Conservation (phyloP, 2,329 filamentous ascomycete species). For the Pseudocercospora eumusae region DNA sequence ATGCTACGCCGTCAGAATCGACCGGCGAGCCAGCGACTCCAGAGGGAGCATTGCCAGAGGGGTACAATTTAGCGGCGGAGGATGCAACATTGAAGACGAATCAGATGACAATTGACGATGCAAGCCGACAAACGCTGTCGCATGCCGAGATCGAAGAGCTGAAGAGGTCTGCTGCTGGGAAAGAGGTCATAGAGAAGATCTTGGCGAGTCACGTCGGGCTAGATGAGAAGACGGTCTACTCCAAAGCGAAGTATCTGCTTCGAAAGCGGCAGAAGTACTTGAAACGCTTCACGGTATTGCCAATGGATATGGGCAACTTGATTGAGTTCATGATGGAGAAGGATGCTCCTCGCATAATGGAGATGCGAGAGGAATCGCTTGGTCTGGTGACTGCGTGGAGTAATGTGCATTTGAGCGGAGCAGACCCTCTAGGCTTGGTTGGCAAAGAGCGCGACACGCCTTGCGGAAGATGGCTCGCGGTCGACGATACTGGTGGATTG, state of each 20-base stretch:
- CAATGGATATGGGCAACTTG: conserved; percentile 75
- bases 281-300: conserved; percentile 79
- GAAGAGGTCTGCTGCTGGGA: conserved; percentile 71
- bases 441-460: neutral
- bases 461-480: conserved; percentile 70
- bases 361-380: conserved; percentile 80
- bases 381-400: conserved; percentile 84
- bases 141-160: conserved; percentile 70
- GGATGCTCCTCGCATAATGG: conserved; percentile 77
- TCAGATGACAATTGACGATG: conserved; percentile 63
- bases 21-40: conserved; percentile 36
- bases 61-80: conserved; percentile 51
- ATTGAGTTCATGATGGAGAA: conserved; percentile 77
- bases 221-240: conserved; percentile 92
- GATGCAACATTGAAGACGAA: conserved; percentile 62
- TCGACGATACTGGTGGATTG: conserved; percentile 84
- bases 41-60: conserved; percentile 32
- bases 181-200: conserved; percentile 89
- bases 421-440: conserved; percentile 39
- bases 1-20: conserved; percentile 46
- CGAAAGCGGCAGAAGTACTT: conserved; percentile 94
- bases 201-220: conserved; percentile 85
- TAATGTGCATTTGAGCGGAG: conserved; percentile 77
- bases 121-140: conserved; percentile 71
- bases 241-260: conserved; percentile 91